Evolutionary conservation across 2,329 filamentous ascomycete genomes (phyloP).

Genomic region (Sporothrix pallida): DNA sequence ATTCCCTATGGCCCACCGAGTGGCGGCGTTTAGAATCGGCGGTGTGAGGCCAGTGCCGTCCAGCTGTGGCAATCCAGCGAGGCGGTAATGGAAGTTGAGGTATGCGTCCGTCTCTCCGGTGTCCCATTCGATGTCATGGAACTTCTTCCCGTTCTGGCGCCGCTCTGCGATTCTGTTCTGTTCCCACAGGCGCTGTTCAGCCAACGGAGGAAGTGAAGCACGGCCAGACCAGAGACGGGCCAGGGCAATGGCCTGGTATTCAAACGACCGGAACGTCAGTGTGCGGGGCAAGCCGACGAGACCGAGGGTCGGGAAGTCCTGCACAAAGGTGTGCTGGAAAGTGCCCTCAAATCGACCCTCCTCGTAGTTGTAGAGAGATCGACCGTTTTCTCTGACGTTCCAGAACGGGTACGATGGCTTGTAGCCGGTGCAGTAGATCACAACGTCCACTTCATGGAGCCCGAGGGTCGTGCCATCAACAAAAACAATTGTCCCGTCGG

Average conservation of each 20-base stretch:
- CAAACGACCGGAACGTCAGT: constrained; percentile 48
- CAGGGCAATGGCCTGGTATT: constrained; percentile 49
- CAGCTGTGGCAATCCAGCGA: constrained; percentile 57
- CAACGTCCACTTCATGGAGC: constrained; percentile 66
- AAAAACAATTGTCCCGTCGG: constrained; percentile 52
- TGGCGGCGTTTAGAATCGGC: constrained; percentile 51
- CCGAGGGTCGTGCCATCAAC: constrained; percentile 65
- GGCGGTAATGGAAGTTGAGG: constrained; percentile 52
- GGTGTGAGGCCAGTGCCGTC: constrained; percentile 54
- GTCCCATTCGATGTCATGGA: constrained; percentile 61
- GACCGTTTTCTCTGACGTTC: constrained; percentile 54
- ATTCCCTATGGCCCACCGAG: constrained; percentile 56
- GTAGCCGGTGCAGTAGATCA: constrained; percentile 90
- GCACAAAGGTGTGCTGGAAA: constrained; percentile 60
- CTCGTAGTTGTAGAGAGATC: constrained; percentile 57
- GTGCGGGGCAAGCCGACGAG: constrained; percentile 59
- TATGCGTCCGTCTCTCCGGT: constrained; percentile 57
- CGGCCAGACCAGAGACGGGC: constrained; percentile 46
- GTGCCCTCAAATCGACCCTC: constrained; percentile 50
- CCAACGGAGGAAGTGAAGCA: constrained; percentile 49
- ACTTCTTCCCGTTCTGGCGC: constrained; percentile 48
- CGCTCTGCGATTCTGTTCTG: constrained; percentile 45
- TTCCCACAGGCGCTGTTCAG: constrained; percentile 56
- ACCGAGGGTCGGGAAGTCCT: constrained; percentile 54
- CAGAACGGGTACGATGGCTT: constrained; percentile 83